Evolutionary conservation across 2,329 filamentous ascomycete genomes (phyloP), one percentile per base, ranked within the genome.

Genomic region (Fusarium nematophilum): DNA sequence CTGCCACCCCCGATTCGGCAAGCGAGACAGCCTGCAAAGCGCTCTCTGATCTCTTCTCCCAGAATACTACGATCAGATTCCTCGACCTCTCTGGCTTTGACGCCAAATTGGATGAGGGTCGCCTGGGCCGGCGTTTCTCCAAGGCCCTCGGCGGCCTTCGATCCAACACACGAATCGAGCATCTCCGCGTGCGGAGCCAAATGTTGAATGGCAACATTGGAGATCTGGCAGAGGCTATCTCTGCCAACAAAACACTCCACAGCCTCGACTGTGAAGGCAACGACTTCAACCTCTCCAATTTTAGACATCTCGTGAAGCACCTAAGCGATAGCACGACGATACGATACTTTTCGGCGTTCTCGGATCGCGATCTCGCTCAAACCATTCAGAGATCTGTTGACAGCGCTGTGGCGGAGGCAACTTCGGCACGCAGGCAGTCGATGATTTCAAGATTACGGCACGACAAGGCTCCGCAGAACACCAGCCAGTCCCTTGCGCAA

Each of bases 1-100:
- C 83, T 5, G 80, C 83, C 0, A 81, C 79, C 1, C 78, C 83
- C 49, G 68, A 79, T 59, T 70, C 80, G 39, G 68, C 79, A 48
- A 81, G 79, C 58, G 71, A 75, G 11, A 76, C 77, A n/a, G 80
- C 82, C 2, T 81, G 81, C 45, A 72, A 76, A 34, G 77, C 81
- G 0, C 72, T 86, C 1, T 79, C 81, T 21, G 73, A 77, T 5
- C 80, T 86, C 44, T 82, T 86, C 34, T 74, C 77, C n/a, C 72
- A 74, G 21, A 86, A 86, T 68, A 69, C 72, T 7, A 81, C 79
- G 0, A 72, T 86, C 37, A 79, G 76, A n/a, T 84, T 77, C 52
- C 76, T 86, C 3, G 83, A 86, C 60, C 72, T 86, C 7, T 86
- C 84, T 1, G 84, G 84, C 2, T 86, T 81, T 64, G 81, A 80